Evolutionary conservation across 2,329 filamentous ascomycete genomes (phyloP), one percentile per base, ranked within the genome.

Genomic region (Ophiostoma sp.): DNA sequence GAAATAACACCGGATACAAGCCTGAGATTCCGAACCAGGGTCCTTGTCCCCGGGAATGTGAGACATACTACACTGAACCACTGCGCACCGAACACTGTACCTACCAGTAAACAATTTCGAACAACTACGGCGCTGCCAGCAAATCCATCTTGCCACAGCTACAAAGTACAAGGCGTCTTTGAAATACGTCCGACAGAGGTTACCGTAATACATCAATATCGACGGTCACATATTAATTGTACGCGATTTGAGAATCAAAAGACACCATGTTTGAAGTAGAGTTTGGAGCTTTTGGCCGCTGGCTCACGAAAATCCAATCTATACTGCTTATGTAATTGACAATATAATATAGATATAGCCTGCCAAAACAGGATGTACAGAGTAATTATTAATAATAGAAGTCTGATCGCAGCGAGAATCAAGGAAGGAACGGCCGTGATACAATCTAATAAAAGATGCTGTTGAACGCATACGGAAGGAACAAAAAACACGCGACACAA

Each of bases 11-110:
- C 23, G 52, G 23, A 57, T 31, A 31, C 52, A 57, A 27, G 52
- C n/a, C 52, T 27, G 23, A n/a, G 23, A 27, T 20, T 17, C 52
- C 23, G 20, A 31, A 57, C 52, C 52, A 31, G 52, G 52, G 52
- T 57, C 52, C 52, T 13, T 23, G 52, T 27, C 7, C 17, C 52
- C 20, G 48, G 48, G 52, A 57, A 13, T 57, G 52, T 57, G 52
- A 57, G 52, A 57, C 52, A 57, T 57, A 27, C 52, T 57, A 57
- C 52, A 57, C 23, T 57, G 52, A 27, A 57, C 44, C 44, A 48
- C 7, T 48, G 15, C 4, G 6, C 41, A 17, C 36, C 6, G 36
- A 13, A 15, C 13, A 41, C 39, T 41, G 41, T 48, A 48, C 52
- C n/a, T 31, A 57, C 17, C 52, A 27, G 23, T 27, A 57, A 48